These are phyloP conservation scores for Triangularia setosa DNA, from an alignment of 2,329 filamentous ascomycete genomes.

Conservation along the genomic window DNA sequence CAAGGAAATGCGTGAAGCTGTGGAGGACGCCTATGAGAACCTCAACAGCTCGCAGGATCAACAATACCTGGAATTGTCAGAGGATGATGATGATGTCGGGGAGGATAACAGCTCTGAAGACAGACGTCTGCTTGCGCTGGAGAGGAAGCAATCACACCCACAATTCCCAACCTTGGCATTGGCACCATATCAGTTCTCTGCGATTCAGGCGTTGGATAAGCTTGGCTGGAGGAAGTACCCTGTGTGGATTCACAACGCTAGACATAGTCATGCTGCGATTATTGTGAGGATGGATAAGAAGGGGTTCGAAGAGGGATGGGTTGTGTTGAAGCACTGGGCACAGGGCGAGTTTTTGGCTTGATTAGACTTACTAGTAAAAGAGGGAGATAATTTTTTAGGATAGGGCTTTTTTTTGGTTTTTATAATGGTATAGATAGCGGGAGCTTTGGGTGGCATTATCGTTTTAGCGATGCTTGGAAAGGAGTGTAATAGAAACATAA, in stretches of 20 bases:
- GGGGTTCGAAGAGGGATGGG: conserved; percentile 68
- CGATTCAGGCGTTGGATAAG: conserved; percentile 73
- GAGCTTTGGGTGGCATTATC: background rate
- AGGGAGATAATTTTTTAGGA: background rate
- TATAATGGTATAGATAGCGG: background rate
- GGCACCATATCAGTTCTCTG: conserved; percentile 74
- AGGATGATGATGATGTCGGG: conserved; percentile 14
- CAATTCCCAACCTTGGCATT: conserved; percentile 71
- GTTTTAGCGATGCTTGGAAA: background rate
- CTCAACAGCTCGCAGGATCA: conserved; percentile 65
- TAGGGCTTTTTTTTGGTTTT: background rate
- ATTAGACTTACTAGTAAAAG: background rate
- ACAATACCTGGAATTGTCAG: conserved; percentile 61
- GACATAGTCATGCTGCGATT: conserved; percentile 87
- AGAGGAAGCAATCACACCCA: conserved; percentile 40
- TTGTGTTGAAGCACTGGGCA: conserved; percentile 79
- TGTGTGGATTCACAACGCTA: conserved; percentile 70
- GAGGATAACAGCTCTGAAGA: background rate
- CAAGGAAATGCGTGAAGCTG: conserved; percentile 68
- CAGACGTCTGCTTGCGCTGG: conserved; percentile 38
- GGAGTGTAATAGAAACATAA: background rate
- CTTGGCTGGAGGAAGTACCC: conserved; percentile 62
- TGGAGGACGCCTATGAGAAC: conserved; percentile 74
- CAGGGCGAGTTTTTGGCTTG: conserved; percentile 66
- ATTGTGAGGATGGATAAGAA: conserved; percentile 70